These are phyloP conservation scores for Magnolia officinalis DNA, from an alignment of 164 flowering plant species.

Conservation along the genomic window DNA sequence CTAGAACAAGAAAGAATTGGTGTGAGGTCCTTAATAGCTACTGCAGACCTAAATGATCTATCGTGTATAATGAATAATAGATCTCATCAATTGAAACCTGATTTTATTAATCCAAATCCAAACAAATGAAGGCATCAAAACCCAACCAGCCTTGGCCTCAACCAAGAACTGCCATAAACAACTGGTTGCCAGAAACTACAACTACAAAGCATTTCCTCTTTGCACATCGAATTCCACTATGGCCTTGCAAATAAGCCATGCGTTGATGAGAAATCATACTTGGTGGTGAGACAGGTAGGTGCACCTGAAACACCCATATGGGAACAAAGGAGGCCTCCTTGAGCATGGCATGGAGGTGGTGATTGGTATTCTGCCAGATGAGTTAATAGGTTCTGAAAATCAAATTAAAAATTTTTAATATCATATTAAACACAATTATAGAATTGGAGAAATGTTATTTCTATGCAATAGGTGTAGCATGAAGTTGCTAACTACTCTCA, in stretches of 20 bases:
- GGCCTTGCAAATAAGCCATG: not conserved
- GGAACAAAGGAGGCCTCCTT: not conserved
- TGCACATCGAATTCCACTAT: not conserved
- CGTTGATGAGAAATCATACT: too few relatives aligned
- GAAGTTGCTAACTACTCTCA: too few relatives aligned
- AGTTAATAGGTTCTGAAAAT: slow-evolving; percentile 1
- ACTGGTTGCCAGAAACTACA: too few relatives aligned
- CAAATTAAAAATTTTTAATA: not conserved
- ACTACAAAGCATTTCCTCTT: not conserved
- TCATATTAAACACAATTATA: too few relatives aligned
- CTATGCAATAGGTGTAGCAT: too few relatives aligned
- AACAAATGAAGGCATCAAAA: not conserved
- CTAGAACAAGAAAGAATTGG: too few relatives aligned
- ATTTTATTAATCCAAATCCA: not conserved
- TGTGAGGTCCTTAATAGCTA: not conserved
- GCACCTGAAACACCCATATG: not conserved
- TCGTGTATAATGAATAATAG: not conserved
- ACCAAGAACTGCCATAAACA: not conserved
- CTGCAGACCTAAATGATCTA: not conserved
- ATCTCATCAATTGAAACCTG: not conserved
- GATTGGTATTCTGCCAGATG: not conserved
- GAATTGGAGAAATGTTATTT: too few relatives aligned
- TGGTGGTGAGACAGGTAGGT: not conserved
- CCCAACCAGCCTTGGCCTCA: not conserved
- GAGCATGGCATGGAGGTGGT: not conserved